Percentiles rank a stretch among this genome's conserved stretches.
Conservation (phyloP, 73 alveolate genomes). For the Paramecium pentaurelia region DNA sequence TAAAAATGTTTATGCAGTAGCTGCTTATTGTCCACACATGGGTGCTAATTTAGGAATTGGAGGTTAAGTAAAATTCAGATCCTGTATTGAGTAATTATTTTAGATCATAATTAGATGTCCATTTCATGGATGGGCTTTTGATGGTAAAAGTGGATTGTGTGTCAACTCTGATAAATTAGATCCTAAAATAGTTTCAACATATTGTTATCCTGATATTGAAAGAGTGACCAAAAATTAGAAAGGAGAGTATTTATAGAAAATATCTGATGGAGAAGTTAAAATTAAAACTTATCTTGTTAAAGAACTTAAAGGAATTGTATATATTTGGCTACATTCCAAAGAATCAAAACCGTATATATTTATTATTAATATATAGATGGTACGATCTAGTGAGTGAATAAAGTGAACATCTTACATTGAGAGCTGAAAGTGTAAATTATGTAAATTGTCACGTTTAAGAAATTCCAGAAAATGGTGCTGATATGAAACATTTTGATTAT, state of each 20-base stretch:
- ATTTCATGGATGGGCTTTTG: conserved; percentile 75
- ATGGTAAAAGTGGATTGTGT: conserved; percentile 66
- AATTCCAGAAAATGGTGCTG: conserved; percentile 73
- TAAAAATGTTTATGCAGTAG: conserved; percentile 63
- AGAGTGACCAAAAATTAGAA: conserved; percentile 27
- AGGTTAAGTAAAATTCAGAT: conserved; percentile 59
- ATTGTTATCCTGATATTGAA: conserved; percentile 51
- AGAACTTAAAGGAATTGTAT: conserved; percentile 55
- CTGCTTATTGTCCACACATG: conserved; percentile 71
- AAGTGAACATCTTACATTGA: conserved; percentile 42
- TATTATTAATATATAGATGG: conserved; percentile 42
- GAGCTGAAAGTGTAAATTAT: conserved; percentile 60
- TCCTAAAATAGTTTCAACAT: conserved; percentile 37
- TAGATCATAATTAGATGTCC: conserved; percentile 48
- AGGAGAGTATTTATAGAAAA: conserved; percentile 28
- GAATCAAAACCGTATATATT: conserved; percentile 59
- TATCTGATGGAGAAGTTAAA: conserved; percentile 39
- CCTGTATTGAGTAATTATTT: conserved; percentile 49
- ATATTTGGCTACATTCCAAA: conserved; percentile 65
- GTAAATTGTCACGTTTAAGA: conserved; percentile 65
- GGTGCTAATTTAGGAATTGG: conserved; percentile 73
- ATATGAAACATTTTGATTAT: conserved; percentile 64
- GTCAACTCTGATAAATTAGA: conserved; percentile 55
- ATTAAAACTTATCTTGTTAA: conserved; percentile 44
- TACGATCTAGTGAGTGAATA: neutral